Evolutionary conservation across 2,329 filamentous ascomycete genomes (phyloP), one percentile per base, ranked within the genome.

Genomic region (Monilinia fructicola): DNA sequence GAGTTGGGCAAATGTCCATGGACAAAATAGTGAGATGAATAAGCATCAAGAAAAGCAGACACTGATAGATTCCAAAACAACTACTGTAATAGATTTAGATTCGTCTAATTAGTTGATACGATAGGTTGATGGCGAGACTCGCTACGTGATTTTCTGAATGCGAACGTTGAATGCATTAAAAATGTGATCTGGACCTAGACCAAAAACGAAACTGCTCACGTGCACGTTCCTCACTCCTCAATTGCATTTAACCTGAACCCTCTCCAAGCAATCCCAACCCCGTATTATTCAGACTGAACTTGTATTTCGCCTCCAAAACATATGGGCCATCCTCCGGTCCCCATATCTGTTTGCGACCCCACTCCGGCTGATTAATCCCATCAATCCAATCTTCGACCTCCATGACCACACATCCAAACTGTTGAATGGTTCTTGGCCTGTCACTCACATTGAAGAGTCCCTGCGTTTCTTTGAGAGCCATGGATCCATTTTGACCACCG

Each of bases 311-410:
- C 78, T 86, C 81, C 69, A 89, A 78, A n/a, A 86, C 82, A 74
- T 86, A 89, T 3, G 85, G 84, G 69, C 83, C 83, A 65, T 81
- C 85, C 11, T 82, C 85, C 0, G 87, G 87, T 40, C 78, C 81
- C 72, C 79, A 89, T 68, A 90, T 79, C 74, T 89, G 86, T 78
- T 83, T 87, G 65, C 93, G 85, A 67, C 87, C 87, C 94, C 94
- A 97, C 78, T 92, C 86, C 0, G 93, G 93, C 73, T 96, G 86
- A 79, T 97, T 97, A 79, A 98, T 95, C 35, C 84, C 93, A 76
- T 96, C 93, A 75, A 97, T 96, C 86, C 88, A 97, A 77, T 95
- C 93, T 82, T 97, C 87, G 16, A 95, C 91, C 80, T 97, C 94
- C 78, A 97, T 85, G 59, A 97, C 94, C 35, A 97, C 75, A 78